A percentile compares a stretch with the other conserved stretches of the same genome.
These are phyloP conservation scores for Botryotinia narcissicola DNA, from an alignment of 2,329 filamentous ascomycete species.

Conservation along the genomic window DNA sequence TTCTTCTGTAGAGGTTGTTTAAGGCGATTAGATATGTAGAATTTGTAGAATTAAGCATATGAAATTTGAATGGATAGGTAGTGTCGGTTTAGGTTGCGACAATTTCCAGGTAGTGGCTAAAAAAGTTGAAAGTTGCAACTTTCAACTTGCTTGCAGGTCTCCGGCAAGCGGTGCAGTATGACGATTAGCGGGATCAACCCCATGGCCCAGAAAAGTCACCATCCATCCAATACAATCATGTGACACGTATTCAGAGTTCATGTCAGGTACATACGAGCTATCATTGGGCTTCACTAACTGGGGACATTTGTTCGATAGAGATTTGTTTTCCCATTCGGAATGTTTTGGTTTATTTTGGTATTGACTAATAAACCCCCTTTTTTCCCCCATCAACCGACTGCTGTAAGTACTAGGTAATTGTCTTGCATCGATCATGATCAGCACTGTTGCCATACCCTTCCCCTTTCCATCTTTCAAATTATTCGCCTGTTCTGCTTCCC, in stretches of 20 bases:
- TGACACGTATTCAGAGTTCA: not conserved
- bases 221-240: not conserved
- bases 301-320: not conserved
- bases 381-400: not conserved
- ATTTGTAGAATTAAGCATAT: not conserved
- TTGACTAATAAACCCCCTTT: not conserved
- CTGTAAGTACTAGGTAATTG: not conserved
- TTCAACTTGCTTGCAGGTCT: constrained; percentile 8
- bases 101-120: not conserved
- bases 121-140: not conserved
- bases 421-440: not conserved
- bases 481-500: not conserved
- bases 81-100: not conserved
- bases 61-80: not conserved
- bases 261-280: constrained; percentile 13
- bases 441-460: not conserved
- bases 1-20: not conserved
- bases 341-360: not conserved
- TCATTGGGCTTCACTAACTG: not conserved
- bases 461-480: not conserved
- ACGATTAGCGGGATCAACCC: constrained; percentile 5
- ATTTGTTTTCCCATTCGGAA: not conserved
- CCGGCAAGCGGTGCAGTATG: constrained; percentile 2
- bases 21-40: not conserved
- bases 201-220: not conserved